phyloP scores from a whole-genome alignment of 441 rosid species.

The Populus hybrid region DNA sequence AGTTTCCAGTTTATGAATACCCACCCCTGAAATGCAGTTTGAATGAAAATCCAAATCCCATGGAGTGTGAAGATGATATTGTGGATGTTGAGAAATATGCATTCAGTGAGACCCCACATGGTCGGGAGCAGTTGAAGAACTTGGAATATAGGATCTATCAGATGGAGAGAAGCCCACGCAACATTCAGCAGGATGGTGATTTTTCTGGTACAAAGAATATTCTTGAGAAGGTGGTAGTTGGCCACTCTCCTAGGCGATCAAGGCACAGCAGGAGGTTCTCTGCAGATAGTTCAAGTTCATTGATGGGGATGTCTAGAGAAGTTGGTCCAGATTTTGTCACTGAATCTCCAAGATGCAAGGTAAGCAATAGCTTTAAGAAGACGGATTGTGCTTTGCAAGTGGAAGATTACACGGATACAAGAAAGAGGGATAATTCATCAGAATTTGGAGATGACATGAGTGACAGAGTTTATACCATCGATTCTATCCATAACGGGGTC shows the following conservation, averaged over 20 bases:
- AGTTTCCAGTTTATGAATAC: conserved; percentile 53
- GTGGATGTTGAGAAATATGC: conserved; percentile 76
- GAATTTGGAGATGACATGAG: conserved; percentile 65
- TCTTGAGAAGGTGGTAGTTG: conserved; percentile 42
- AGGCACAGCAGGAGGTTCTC: conserved; percentile 58
- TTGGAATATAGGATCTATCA: conserved; percentile 66
- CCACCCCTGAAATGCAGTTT: conserved; percentile 73
- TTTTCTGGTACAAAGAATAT: conserved; percentile 30
- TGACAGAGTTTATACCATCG: conserved; percentile 91
- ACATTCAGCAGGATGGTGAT: conserved; percentile 45
- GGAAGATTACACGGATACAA: conserved; percentile 35
- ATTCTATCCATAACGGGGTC: conserved; percentile 56
- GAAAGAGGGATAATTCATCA: conserved; percentile 45
- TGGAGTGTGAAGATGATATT: conserved; percentile 59
- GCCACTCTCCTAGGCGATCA: conserved; percentile 62
- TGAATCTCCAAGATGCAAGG: conserved; percentile 61
- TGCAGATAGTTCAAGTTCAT: conserved; percentile 57
- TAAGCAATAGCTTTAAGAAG: conserved; percentile 49
- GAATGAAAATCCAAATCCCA: conserved; percentile 48
- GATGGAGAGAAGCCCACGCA: conserved; percentile 74
- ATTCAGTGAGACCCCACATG: conserved; percentile 56
- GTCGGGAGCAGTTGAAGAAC: conserved; percentile 50
- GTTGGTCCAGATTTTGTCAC: conserved; percentile 28
- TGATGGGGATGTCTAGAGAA: conserved; percentile 42
- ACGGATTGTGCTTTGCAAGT: conserved; percentile 38